Percentiles rank a stretch among this genome's conserved stretches.
phyloP scores from a whole-genome alignment of 148 eudicot species.

The Rhododendron vialii region DNA sequence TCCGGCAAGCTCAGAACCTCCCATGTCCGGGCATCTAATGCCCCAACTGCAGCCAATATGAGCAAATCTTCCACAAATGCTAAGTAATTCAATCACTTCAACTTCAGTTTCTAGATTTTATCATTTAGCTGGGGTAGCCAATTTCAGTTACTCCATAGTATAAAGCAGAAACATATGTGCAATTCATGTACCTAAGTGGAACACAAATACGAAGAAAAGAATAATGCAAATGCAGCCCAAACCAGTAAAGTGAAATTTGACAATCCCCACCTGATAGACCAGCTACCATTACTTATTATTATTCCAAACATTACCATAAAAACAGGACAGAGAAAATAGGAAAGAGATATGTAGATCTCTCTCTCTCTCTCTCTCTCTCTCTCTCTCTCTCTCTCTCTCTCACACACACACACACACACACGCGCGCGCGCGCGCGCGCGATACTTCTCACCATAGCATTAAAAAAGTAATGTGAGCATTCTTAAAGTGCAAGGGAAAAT shows the following conservation, averaged over 20 bases:
- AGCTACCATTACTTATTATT: not conserved
- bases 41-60: not conserved
- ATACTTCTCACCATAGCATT: not conserved
- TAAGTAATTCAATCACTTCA: too few relatives aligned
- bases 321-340: not conserved
- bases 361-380: too few relatives aligned
- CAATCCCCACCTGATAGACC: not conserved
- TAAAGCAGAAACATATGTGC: not conserved
- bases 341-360: not conserved
- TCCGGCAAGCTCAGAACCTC: not conserved
- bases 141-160: not conserved
- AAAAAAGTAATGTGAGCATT: too few relatives aligned
- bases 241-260: not conserved
- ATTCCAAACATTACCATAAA: not conserved
- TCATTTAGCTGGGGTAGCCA: not conserved
- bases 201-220: not conserved
- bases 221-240: not conserved
- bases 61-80: not conserved
- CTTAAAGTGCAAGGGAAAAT: not conserved
- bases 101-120: not conserved
- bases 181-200: constrained; percentile 6
- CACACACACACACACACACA: too few relatives aligned
- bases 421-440: not conserved
- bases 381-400: too few relatives aligned
- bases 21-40: not conserved